phyloP scores from a whole-genome alignment of 306 rosid species.

The Begonia peltatifolia region DNA sequence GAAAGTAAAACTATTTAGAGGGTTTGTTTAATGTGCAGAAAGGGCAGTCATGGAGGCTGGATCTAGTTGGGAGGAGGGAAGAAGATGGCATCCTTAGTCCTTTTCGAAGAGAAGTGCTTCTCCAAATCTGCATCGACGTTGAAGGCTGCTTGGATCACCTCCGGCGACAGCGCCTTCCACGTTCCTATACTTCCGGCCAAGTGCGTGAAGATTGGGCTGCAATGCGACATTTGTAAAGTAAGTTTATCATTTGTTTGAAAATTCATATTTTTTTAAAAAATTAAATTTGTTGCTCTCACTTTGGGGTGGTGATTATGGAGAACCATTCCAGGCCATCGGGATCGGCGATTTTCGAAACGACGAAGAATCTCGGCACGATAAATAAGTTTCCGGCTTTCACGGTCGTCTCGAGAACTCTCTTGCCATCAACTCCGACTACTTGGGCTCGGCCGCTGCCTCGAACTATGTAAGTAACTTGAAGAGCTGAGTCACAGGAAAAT shows the following conservation, averaged over 20 bases:
- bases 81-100: conserved; percentile 60
- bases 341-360: conserved; percentile 65
- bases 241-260: neutral
- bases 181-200: conserved; percentile 64
- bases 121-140: conserved; percentile 45
- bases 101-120: conserved; percentile 59
- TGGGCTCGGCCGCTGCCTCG: conserved; percentile 64
- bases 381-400: conserved; percentile 58
- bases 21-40: no score
- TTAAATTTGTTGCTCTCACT: conserved; percentile 20
- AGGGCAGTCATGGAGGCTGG: no score
- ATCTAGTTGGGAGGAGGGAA: conserved; percentile 66
- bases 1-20: no score
- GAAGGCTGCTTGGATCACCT: conserved; percentile 63
- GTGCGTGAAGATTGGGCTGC: conserved; percentile 77
- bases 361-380: conserved; percentile 72
- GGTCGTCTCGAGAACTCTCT: conserved; percentile 59
- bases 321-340: conserved; percentile 78
- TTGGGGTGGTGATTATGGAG: conserved; percentile 74
- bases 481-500: conserved; percentile 43
- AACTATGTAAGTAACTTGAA: conserved; percentile 64
- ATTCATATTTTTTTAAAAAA: neutral
- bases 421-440: conserved; percentile 63
- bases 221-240: neutral
- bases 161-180: conserved; percentile 70